These are phyloP conservation scores for Pulicaria dysenterica DNA, from an alignment of 129 eudicot species.

Conservation along the genomic window DNA sequence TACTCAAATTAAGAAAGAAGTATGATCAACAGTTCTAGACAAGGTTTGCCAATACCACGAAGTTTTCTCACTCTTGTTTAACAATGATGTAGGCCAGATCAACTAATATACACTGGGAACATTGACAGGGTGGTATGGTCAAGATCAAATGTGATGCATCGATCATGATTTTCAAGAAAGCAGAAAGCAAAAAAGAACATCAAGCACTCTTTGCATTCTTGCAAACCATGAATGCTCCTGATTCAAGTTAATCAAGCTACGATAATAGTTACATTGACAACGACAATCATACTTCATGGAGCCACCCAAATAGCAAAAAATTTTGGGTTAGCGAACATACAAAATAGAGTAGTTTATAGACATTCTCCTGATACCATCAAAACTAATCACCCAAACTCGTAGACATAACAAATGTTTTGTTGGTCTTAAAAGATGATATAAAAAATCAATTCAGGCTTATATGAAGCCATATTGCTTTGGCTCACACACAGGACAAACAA, in stretches of 20 bases:
- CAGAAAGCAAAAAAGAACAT: too few relatives aligned
- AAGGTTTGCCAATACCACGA: conserved; percentile 5
- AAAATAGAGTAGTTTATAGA: background rate
- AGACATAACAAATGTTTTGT: conserved; percentile 11
- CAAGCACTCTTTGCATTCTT: background rate
- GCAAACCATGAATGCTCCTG: conserved; percentile 10
- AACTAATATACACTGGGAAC: too few relatives aligned
- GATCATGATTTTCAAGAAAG: too few relatives aligned
- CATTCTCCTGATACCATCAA: background rate
- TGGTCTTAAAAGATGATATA: conserved; percentile 9
- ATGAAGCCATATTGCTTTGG: background rate
- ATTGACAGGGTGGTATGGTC: too few relatives aligned
- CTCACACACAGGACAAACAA: conserved; percentile 4
- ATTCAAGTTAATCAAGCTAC: background rate
- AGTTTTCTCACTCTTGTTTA: background rate
- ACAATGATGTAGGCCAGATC: too few relatives aligned
- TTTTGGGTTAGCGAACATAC: background rate
- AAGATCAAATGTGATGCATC: too few relatives aligned
- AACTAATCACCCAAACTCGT: conserved; percentile 8
- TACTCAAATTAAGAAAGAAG: background rate
- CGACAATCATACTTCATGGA: conserved; percentile 7
- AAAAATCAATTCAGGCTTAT: background rate
- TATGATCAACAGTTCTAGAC: background rate
- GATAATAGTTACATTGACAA: background rate
- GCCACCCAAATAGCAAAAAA: conserved; percentile 8